Conservation (phyloP, 2,329 filamentous ascomycete species). For the Metarhizium robertsii region DNA sequence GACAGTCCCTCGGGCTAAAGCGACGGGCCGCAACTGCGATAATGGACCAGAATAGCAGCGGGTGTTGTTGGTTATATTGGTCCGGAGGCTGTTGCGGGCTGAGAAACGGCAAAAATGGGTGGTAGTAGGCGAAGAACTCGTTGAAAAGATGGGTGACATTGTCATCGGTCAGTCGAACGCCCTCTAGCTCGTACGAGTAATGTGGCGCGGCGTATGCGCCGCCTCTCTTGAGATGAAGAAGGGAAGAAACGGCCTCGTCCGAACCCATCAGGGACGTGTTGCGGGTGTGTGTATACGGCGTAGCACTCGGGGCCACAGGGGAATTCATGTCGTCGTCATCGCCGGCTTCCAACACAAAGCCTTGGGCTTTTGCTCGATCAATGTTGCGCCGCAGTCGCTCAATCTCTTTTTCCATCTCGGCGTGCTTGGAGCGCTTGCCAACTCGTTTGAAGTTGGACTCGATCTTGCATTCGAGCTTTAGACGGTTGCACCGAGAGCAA, state of each 20-base stretch:
- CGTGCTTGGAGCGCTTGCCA: constrained; percentile 73
- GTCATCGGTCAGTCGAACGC: constrained; percentile 54
- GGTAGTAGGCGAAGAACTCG: constrained; percentile 68
- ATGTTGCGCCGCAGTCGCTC: constrained; percentile 56
- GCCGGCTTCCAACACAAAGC: constrained; percentile 37
- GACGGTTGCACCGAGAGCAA: constrained; percentile 68
- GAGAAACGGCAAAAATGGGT: constrained; percentile 70
- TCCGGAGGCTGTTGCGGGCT: constrained; percentile 59
- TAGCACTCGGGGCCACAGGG: constrained; percentile 42
- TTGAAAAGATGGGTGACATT: constrained; percentile 56
- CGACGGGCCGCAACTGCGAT: constrained; percentile 66
- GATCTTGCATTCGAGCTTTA: constrained; percentile 77
- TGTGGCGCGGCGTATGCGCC: constrained; percentile 51
- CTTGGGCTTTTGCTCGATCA: constrained; percentile 48
- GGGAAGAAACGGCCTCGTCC: constrained; percentile 58
- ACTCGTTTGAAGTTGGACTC: constrained; percentile 81
- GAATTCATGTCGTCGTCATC: constrained; percentile 51
- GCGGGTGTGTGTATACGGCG: constrained; percentile 48
- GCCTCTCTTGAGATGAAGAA: constrained; percentile 57
- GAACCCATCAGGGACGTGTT: constrained; percentile 58
- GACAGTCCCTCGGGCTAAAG: constrained; percentile 47
- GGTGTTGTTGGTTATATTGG: constrained; percentile 66
- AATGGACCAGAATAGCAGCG: constrained; percentile 79
- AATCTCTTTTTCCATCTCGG: constrained; percentile 80
- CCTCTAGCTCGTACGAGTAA: constrained; percentile 52